Evolutionary conservation across 257 asterid species (phyloP).

Genomic region (Solanum okadae): DNA sequence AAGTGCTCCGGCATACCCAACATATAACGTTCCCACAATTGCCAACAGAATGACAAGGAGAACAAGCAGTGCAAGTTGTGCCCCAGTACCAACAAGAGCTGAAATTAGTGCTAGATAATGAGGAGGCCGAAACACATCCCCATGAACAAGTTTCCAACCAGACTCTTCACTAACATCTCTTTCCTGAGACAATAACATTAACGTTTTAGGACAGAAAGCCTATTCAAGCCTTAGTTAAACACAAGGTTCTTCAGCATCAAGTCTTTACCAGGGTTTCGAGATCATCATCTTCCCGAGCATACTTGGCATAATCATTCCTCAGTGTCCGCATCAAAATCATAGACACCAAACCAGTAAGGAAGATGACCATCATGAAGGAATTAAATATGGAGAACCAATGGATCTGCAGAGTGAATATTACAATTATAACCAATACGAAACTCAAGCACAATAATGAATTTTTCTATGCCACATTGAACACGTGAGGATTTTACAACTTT

Average conservation of each 20-base stretch:
- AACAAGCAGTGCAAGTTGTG: constrained; percentile 48
- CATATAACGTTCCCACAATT: constrained; percentile 47
- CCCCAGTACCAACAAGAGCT: constrained; percentile 57
- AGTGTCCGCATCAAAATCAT: constrained; percentile 96
- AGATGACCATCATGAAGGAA: constrained; percentile 98
- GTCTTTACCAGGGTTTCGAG: constrained; percentile 78
- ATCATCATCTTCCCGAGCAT: constrained; percentile 99
- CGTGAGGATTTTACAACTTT: not conserved
- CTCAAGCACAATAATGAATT: not conserved
- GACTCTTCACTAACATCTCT: constrained; percentile 62
- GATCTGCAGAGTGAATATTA: constrained; percentile 44
- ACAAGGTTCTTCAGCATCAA: not conserved
- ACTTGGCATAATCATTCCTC: constrained; percentile 92
- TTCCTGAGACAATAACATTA: constrained; percentile 26
- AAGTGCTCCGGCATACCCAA: constrained; percentile 38
- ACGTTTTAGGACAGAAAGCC: not conserved
- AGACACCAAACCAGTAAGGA: constrained; percentile 92
- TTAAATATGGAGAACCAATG: constrained; percentile 97
- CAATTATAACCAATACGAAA: not conserved
- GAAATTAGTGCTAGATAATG: constrained; percentile 32
- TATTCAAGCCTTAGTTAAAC: not conserved
- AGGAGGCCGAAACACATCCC: constrained; percentile 53
- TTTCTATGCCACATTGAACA: not conserved
- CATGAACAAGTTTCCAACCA: constrained; percentile 69
- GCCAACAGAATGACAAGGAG: constrained; percentile 49